Evolutionary conservation across 345 rosid species (phyloP), one percentile per base, ranked within the genome.

Genomic region (Lagerstroemia speciosa): DNA sequence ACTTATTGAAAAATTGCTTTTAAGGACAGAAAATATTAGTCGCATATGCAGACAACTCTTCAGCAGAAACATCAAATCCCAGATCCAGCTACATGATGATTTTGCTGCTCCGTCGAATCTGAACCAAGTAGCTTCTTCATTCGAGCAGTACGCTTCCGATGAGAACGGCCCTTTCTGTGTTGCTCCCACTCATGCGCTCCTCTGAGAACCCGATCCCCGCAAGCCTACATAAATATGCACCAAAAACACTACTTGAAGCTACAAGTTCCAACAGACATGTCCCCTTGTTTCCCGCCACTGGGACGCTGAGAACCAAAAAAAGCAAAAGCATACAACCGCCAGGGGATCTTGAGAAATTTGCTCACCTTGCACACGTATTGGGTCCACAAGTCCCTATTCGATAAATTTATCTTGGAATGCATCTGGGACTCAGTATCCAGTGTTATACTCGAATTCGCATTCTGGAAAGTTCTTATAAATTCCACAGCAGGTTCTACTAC

Each of bases 171-270:
- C 72, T 79, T 87, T 71, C 62, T 76, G 76, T 94, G 98, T 66
- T 91, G 92, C 68, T 91, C 99, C 99, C 99, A 94, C 61, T 94
- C 98, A 29, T 89, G 87, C 31, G 78, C 87, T 75, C 99, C 99
- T 83, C 98, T 82, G 52, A 94, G 96, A 37, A 91, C 83, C 69
- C 81, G 84, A 77, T 89, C 81, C 19, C 97, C 96, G 45, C 99
- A 94, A 68, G 95, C 96, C 98, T 91, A 68, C 34, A 52, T 6
- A 7, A 53, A 52, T 24, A 5, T 19, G 27, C 43, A 33, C 62
- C 17, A 53, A 34, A 70, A 45, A 57, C 24, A 64, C 15, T 48
- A 58, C 24, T 53, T 55, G 16, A 58, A 11, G 34, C 63, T 58
- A 58, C 63, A 30, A 15, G 3, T 58, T 58, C 33, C 33, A 58